A percentile compares a stretch with the other conserved stretches of the same genome.
These are phyloP conservation scores for Leccinum disarticulatum DNA, from an alignment of 768 basidiomycete species.

Conservation along the genomic window DNA sequence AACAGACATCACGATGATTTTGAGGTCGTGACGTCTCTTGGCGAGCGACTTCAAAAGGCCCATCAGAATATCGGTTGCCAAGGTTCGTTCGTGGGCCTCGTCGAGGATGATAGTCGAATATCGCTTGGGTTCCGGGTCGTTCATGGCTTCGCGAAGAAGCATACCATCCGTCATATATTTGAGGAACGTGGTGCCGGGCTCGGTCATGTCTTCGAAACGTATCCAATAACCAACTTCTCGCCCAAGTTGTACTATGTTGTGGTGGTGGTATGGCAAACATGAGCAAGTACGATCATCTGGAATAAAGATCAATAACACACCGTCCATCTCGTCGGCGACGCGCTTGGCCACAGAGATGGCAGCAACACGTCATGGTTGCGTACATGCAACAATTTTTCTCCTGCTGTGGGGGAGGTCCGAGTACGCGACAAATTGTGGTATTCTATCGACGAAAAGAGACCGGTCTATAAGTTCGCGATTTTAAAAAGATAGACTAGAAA, in stretches of 20 bases:
- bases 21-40: constrained; percentile 80
- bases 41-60: constrained; percentile 87
- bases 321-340: constrained; percentile 99
- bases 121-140: constrained; percentile 82
- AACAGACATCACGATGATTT: constrained; percentile 98
- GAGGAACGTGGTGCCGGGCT: constrained; percentile 91
- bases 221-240: constrained; percentile 97
- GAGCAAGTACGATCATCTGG: background rate
- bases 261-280: constrained; percentile 6
- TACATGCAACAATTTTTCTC: constrained; percentile 93
- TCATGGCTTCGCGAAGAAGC: constrained; percentile 98
- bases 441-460: constrained; percentile 50
- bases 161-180: constrained; percentile 99
- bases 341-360: constrained; percentile 98
- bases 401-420: constrained; percentile 89
- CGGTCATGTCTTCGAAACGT: constrained; percentile 84
- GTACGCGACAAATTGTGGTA: constrained; percentile 94
- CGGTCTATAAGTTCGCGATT: constrained; percentile 28
- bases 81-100: constrained; percentile 97
- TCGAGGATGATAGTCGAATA: constrained; percentile 99
- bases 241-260: constrained; percentile 74
- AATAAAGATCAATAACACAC: constrained; percentile 44
- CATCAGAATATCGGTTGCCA: constrained; percentile 98
- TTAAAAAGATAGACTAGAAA: constrained; percentile 21
- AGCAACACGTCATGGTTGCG: constrained; percentile 93